Evolutionary conservation across 306 rosid genomes (phyloP), one percentile per base, ranked within the genome.

Genomic region (Abrus precatorius): DNA sequence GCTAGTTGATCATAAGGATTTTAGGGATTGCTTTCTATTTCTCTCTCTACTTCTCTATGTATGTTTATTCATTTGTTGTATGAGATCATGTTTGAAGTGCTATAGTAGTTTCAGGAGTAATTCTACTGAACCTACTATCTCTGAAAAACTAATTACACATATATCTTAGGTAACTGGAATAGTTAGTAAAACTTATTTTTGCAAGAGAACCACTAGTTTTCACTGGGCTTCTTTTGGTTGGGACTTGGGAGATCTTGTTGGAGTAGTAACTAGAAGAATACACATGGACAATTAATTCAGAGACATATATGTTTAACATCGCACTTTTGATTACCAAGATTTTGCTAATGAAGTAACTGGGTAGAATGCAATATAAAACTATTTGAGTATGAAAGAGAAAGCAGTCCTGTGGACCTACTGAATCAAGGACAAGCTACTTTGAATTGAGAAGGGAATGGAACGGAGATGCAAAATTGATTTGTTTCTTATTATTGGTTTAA

Each of bases 31-130:
- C 74, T 64, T 38, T 64, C 49, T 64, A 38, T 49, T 63, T 30
- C 28, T 64, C 28, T 64, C 14, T 38, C 27, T 7, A 38, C 32
- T 64, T 62, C 29, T 13, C 32, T 61, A 52, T 74, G 30, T 20
- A 20, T 76, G 27, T 5, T 70, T 70, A 1, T 57, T 73, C 64
- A 30, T 20, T 69, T 55, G 44, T 56, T 53, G 10, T 28, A 10
- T 41, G 62, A 65, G 61, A 49, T 78, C 43, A 30, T 55, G 50
- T 72, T 56, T 32, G 69, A 68, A 68, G 40, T 62, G 59, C 45
- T 71, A n/a, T 74, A 2, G 73, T 47, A 44, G 45, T 61, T 83
- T 83, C 29, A 78, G 41, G 80, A 28, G 32, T 30, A 67, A 50
- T 48, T 27, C 66, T 63, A 53, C 13, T 44, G 75, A 53, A 75